Percentiles rank a stretch among this genome's conserved stretches.
These are phyloP conservation scores for Dothideomycetes sp. DNA, from an alignment of 2,329 filamentous ascomycete genomes.

Conservation along the genomic window DNA sequence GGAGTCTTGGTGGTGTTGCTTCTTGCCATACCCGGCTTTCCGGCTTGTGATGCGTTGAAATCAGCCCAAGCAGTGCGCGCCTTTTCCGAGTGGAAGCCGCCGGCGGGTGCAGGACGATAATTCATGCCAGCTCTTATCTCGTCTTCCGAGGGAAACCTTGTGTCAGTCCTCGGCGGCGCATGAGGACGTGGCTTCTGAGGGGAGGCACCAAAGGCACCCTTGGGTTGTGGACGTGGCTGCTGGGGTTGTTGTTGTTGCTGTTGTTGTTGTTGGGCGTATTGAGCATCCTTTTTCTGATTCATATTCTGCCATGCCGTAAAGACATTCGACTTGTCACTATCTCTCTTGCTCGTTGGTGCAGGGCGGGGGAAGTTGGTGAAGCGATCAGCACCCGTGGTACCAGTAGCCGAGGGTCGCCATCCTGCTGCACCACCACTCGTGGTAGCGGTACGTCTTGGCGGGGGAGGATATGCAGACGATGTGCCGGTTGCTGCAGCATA, in stretches of 20 bases:
- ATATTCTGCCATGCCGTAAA: constrained; percentile 41
- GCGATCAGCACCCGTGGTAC: constrained; percentile 29
- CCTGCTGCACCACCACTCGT: constrained; percentile 25
- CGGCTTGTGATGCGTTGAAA: constrained; percentile 16
- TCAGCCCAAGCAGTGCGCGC: constrained; percentile 26
- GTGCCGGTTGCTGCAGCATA: constrained; percentile 25
- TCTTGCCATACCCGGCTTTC: constrained; percentile 24
- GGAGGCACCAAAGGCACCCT: constrained; percentile 4
- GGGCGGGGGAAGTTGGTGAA: constrained; percentile 31
- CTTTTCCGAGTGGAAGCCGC: constrained; percentile 8
- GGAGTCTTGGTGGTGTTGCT: constrained; percentile 32
- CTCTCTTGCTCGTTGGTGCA: constrained; percentile 19
- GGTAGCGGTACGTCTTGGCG: constrained; percentile 26
- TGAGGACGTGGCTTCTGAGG: constrained; percentile 14
- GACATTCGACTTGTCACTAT: constrained; percentile 30
- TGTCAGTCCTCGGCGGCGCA: constrained; percentile 21
- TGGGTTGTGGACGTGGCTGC: constrained; percentile 10
- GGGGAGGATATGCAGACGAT: constrained; percentile 31
- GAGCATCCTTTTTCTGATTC: constrained; percentile 9
- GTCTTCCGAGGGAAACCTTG: constrained; percentile 24
- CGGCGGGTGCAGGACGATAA: constrained; percentile 16
- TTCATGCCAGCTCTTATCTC: constrained; percentile 24
- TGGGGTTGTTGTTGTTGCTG: constrained; percentile 13
- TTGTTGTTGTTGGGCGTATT: constrained; percentile 5
- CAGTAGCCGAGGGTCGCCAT: constrained; percentile 21